Evolutionary conservation across 345 rosid genomes (phyloP).

Genomic region (Lepidium sativum): DNA sequence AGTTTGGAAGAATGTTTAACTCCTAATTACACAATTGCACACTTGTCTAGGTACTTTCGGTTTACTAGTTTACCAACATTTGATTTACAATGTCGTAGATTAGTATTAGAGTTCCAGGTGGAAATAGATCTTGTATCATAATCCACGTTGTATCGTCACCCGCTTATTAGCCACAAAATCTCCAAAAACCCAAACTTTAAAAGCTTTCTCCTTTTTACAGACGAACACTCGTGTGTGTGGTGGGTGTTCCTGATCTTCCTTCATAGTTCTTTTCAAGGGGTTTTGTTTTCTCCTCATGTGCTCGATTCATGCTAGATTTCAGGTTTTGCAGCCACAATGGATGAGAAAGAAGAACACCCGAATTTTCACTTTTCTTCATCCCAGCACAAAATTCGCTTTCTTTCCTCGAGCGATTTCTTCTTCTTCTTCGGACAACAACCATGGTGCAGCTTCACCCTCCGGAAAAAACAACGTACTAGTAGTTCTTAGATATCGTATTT

Average conservation of each 20-base stretch:
- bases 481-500: not conserved
- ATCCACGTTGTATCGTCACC: slow-evolving; percentile 5
- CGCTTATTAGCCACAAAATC: not conserved
- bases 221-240: slow-evolving; percentile 17
- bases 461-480: slow-evolving; percentile 36
- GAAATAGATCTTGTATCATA: too few relatives aligned
- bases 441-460: slow-evolving; percentile 33
- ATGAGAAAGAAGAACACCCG: slow-evolving; percentile 3
- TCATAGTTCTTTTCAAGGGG: too few relatives aligned
- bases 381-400: slow-evolving; percentile 27
- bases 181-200: not conserved
- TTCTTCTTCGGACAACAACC: slow-evolving; percentile 20
- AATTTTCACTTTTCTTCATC: slow-evolving; percentile 4
- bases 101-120: too few relatives aligned
- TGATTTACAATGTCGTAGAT: too few relatives aligned
- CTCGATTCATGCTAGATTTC: slow-evolving; percentile 28
- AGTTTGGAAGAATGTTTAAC: too few relatives aligned
- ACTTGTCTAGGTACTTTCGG: too few relatives aligned
- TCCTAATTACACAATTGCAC: too few relatives aligned
- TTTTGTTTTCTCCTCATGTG: slow-evolving; percentile 20
- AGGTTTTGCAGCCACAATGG: slow-evolving; percentile 32
- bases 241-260: slow-evolving; percentile 1
- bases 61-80: too few relatives aligned
- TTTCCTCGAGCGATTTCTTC: slow-evolving; percentile 30
- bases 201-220: not conserved